Base-by-base conservation (phyloP, 805 yeast species). In the Pichia rugopelliculosa region DNA sequence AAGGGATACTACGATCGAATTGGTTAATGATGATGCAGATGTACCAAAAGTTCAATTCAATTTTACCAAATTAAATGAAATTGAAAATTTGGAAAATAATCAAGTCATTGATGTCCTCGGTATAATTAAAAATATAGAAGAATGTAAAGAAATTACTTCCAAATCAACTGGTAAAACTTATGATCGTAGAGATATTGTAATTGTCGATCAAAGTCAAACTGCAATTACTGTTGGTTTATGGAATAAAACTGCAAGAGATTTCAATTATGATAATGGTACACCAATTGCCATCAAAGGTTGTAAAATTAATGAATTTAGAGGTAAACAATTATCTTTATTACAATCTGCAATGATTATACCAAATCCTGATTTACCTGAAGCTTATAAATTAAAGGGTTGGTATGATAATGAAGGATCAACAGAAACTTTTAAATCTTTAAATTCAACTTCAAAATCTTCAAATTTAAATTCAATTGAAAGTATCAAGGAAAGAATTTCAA, bases 201-300 rank as follows among this genome's bases (percentile, higher is more conserved):
- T 93, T 51, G 98, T 88, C 30, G 99, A 93, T 64, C 87, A 87
- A 56, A 73, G 95, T 6, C 84, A 82, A 40, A 79, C 75, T 57
- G 81, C 88, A 3, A 79, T 90, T 39, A 74, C 77, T 20, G 79
- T 89, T 43, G 96, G 96, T 1, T 69, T 93, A 53, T 93, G 99
- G 98, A 91, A 90, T 58, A 81, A 83, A 53, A 75, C 80, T 46
- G 98, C 99, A 4, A 65, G 80, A 21, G 88, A 85, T 43, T 93
- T 93, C 60, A 72, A 69, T 50, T 68, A 80, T 33, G 82, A 84
- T 13, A 82, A 73, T 52, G 96, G 91, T 18, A 76, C 93, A 0
- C 89, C 91, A n/a, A 72, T 93, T 37, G 98, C 96, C 1, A 73
- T 90, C 57, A 91, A 91, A 69, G 96, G 95, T 49, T 91, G 86